Evolutionary conservation across 2,329 filamentous ascomycete species (phyloP).

Genomic region (Verticillium nubilum): DNA sequence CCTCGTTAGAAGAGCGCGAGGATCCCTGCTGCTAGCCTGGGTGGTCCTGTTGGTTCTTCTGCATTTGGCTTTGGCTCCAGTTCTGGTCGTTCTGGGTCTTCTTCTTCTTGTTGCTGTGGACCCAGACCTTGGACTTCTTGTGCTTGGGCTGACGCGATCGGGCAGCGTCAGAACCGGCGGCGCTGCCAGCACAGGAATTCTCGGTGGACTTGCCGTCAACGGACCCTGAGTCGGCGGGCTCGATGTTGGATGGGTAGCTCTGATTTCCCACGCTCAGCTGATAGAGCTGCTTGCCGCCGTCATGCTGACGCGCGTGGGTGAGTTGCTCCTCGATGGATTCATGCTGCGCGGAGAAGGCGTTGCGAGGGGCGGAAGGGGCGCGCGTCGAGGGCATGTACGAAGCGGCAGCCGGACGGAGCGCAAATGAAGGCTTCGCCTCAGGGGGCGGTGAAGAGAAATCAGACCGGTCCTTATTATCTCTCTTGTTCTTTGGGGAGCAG

Average conservation of each 20-base stretch:
- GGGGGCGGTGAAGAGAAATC: too few relatives aligned
- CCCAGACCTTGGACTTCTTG: constrained; percentile 2
- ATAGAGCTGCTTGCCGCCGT: not conserved
- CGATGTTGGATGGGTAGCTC: too few relatives aligned
- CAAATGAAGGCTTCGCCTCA: too few relatives aligned
- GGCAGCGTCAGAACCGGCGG: too few relatives aligned
- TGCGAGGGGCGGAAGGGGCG: too few relatives aligned
- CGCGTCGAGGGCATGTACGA: too few relatives aligned
- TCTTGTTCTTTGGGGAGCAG: not conserved
- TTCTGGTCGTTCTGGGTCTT: constrained; percentile 4
- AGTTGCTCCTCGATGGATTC: not conserved
- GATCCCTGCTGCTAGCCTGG: not conserved
- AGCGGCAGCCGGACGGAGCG: too few relatives aligned
- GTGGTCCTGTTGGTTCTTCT: not conserved
- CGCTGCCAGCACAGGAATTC: not conserved
- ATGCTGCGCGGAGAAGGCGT: not conserved
- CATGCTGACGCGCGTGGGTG: not conserved
- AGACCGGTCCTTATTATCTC: too few relatives aligned
- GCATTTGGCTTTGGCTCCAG: constrained; percentile 3
- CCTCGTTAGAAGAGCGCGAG: not conserved
- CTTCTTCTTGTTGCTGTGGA: constrained; percentile 6
- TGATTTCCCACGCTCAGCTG: too few relatives aligned
- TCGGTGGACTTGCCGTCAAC: too few relatives aligned
- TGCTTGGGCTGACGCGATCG: not conserved
- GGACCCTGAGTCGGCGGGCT: too few relatives aligned